A percentile compares a stretch with the other conserved stretches of the same genome.
These are phyloP conservation scores for Isatis tinctoria DNA, from an alignment of 345 rosid genomes.

Conservation along the genomic window DNA sequence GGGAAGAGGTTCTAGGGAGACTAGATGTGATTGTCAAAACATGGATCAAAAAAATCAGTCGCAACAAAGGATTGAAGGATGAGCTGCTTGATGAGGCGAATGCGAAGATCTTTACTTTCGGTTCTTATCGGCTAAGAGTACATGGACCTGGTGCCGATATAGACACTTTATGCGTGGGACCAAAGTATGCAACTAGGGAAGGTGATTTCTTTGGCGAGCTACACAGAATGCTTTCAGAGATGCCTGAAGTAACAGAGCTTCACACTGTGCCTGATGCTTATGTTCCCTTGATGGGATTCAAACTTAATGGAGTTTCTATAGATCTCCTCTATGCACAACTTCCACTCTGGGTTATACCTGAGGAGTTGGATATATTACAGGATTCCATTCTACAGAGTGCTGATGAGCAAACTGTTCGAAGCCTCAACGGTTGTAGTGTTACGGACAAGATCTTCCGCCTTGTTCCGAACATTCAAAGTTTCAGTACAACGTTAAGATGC, in stretches of 20 bases:
- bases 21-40: conserved; percentile 92
- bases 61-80: conserved; percentile 70
- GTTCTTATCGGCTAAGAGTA: conserved; percentile 95
- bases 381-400: conserved; percentile 80
- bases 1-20: conserved; percentile 97
- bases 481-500: conserved; percentile 89
- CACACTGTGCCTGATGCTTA: conserved; percentile 97
- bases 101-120: conserved; percentile 97
- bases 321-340: conserved; percentile 93
- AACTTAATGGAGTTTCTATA: conserved; percentile 83
- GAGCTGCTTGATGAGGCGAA: conserved; percentile 85
- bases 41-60: conserved; percentile 84
- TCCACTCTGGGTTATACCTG: conserved; percentile 88
- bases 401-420: conserved; percentile 93
- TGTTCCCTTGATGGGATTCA: conserved; percentile 90
- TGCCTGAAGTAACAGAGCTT: conserved; percentile 92
- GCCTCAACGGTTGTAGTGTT: conserved; percentile 97
- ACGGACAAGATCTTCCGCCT: conserved; percentile 94
- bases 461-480: conserved; percentile 92
- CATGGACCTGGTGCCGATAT: conserved; percentile 99
- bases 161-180: conserved; percentile 96
- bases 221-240: conserved; percentile 66
- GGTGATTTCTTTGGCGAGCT: conserved; percentile 92
- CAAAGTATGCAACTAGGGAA: conserved; percentile 85
- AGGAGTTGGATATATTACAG: conserved; percentile 88